Percentiles rank a stretch among this genome's conserved stretches.
Evolutionary conservation across 768 basidiomycete genomes (phyloP).

Genomic region (Kwoniella botswanensis): DNA sequence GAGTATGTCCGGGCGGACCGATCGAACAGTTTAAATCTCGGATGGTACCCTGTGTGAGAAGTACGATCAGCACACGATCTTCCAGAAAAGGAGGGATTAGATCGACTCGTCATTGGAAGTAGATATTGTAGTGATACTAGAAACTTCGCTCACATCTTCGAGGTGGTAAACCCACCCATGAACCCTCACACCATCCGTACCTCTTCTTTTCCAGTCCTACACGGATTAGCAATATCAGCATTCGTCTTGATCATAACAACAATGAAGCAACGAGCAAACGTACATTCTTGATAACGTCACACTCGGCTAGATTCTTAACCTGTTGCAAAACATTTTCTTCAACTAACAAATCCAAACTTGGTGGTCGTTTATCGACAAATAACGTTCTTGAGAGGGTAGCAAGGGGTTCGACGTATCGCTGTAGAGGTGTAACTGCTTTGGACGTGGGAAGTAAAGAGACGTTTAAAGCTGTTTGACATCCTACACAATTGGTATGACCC

Average conservation of each 20-base stretch:
- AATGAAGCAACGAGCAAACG: conserved; percentile 4
- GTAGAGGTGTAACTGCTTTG: conserved; percentile 37
- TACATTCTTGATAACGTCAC: conserved; percentile 42
- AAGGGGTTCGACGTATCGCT: conserved; percentile 42
- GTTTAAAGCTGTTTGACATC: conserved; percentile 45
- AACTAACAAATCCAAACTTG: conserved; percentile 38
- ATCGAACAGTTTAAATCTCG: conserved; percentile 47
- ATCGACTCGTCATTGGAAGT: neutral
- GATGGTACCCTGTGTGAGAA: conserved; percentile 40
- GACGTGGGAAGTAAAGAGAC: conserved; percentile 38
- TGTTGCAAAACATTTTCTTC: conserved; percentile 52
- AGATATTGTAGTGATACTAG: neutral
- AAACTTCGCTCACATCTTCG: conserved; percentile 41
- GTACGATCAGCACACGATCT: neutral
- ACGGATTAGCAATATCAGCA: neutral
- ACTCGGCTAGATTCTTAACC: conserved; percentile 44
- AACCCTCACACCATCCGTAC: conserved; percentile 43
- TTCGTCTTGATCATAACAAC: neutral
- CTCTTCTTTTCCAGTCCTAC: conserved; percentile 51
- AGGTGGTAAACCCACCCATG: conserved; percentile 55
- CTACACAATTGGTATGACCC: conserved; percentile 54
- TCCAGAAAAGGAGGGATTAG: neutral
- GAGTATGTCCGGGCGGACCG: conserved; percentile 47
- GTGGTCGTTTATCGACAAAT: conserved; percentile 35
- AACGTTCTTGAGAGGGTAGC: conserved; percentile 37